Conservation (phyloP, 495 filamentous ascomycete species). For the Aspergillus mulundensis region DNA sequence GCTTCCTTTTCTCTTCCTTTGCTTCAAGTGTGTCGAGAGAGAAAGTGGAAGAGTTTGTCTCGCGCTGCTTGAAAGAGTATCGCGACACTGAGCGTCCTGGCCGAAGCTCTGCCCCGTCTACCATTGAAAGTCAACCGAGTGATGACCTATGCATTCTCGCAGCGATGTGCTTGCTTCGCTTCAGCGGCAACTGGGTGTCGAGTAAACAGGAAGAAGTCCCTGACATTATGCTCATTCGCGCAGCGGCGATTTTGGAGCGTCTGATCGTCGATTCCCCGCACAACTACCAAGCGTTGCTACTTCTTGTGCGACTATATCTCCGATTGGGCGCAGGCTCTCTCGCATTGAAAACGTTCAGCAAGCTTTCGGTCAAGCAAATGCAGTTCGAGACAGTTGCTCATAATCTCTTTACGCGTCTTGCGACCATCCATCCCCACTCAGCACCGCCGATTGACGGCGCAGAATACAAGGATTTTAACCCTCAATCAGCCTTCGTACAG, state of each 20-base stretch:
- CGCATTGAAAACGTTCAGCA: constrained; percentile 50
- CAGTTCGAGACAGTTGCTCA: constrained; percentile 58
- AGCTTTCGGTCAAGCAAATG: constrained; percentile 57
- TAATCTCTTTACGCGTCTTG: constrained; percentile 53
- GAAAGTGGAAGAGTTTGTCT: constrained; percentile 41
- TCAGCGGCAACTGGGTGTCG: constrained; percentile 24
- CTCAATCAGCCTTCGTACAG: constrained; percentile 37
- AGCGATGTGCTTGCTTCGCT: constrained; percentile 50
- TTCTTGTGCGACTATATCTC: constrained; percentile 52
- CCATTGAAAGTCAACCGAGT: constrained; percentile 53
- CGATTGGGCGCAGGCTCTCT: constrained; percentile 51
- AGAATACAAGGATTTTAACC: constrained; percentile 43
- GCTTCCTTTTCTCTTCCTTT: constrained; percentile 43
- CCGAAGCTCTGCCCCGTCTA: constrained; percentile 20
- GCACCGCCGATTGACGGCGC: constrained; percentile 37
- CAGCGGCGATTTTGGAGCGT: constrained; percentile 47
- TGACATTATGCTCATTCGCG: constrained; percentile 46
- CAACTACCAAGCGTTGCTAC: constrained; percentile 54
- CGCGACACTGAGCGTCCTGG: constrained; percentile 19
- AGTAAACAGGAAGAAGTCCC: constrained; percentile 19
- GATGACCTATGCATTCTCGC: constrained; percentile 56
- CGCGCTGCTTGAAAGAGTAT: constrained; percentile 47
- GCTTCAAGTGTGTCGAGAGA: constrained; percentile 29
- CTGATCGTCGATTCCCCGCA: constrained; percentile 49
- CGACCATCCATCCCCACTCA: constrained; percentile 51